phyloP scores from a whole-genome alignment of 2,329 filamentous ascomycete species.

The Elsinoe batatas region DNA sequence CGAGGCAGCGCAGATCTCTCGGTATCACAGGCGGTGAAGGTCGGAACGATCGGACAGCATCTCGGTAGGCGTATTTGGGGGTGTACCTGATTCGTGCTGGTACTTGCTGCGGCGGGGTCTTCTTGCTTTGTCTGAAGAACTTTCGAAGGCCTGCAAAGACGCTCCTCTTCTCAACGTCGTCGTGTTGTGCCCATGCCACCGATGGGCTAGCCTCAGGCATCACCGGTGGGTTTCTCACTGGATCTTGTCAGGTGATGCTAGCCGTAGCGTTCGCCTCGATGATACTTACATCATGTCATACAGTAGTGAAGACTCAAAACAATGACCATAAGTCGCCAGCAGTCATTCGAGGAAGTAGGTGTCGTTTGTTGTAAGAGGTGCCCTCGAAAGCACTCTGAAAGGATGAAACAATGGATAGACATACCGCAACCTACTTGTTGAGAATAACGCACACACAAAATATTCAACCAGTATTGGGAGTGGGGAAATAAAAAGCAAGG shows the following conservation, averaged over 20 bases:
- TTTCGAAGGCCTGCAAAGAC: neutral
- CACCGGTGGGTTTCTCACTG: neutral
- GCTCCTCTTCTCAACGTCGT: neutral
- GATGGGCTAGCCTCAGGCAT: neutral
- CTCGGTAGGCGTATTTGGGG: constrained; percentile 7
- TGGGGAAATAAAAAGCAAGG: neutral
- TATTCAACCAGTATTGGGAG: neutral
- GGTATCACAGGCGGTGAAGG: constrained; percentile 8
- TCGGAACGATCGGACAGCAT: constrained; percentile 9
- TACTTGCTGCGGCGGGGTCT: neutral
- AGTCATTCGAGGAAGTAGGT: too few relatives aligned
- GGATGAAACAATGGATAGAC: too few relatives aligned
- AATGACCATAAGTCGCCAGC: too few relatives aligned
- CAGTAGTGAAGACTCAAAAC: too few relatives aligned
- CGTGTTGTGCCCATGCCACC: constrained; percentile 5
- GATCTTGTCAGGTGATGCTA: too few relatives aligned
- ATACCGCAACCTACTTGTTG: too few relatives aligned
- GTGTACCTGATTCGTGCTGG: neutral
- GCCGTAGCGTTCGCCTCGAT: too few relatives aligned
- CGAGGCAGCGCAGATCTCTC: neutral
- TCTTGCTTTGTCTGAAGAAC: neutral
- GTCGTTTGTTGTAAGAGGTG: too few relatives aligned
- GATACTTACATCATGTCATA: too few relatives aligned
- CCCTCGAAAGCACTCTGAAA: too few relatives aligned
- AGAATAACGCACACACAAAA: too few relatives aligned